These are phyloP conservation scores for Takakia lepidozioides DNA, from an alignment of 225 moss, liverwort and hornwort species.

Conservation along the genomic window DNA sequence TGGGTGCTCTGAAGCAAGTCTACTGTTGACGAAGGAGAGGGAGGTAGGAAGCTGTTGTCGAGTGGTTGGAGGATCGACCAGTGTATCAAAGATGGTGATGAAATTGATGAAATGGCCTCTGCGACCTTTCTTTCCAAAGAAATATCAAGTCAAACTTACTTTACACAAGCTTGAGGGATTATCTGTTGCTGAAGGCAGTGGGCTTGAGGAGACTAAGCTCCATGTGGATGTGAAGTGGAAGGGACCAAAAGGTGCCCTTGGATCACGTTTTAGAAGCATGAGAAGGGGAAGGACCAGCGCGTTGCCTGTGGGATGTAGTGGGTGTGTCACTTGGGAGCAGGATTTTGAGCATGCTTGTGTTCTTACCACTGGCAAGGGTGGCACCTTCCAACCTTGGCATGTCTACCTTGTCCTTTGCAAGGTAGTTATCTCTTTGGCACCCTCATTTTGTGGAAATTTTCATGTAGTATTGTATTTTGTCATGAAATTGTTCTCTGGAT, in stretches of 20 bases:
- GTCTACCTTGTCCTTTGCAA: slow-evolving; percentile 72
- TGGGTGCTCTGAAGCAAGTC: too few relatives aligned
- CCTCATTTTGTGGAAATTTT: too few relatives aligned
- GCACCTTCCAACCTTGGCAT: slow-evolving; percentile 77
- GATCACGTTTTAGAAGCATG: slow-evolving; percentile 78
- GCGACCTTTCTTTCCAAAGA: slow-evolving; percentile 59
- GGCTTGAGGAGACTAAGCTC: slow-evolving; percentile 34
- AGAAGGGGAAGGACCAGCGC: slow-evolving; percentile 59
- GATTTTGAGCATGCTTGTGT: slow-evolving; percentile 77
- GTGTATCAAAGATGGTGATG: slow-evolving; percentile 78
- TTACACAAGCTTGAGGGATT: slow-evolving; percentile 66
- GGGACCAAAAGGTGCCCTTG: slow-evolving; percentile 68
- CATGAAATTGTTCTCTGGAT: too few relatives aligned
- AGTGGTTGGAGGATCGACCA: too few relatives aligned
- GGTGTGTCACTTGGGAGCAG: slow-evolving; percentile 66
- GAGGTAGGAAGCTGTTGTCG: too few relatives aligned
- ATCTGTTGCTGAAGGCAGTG: slow-evolving; percentile 10
- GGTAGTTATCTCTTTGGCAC: slow-evolving; percentile 23
- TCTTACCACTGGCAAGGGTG: slow-evolving; percentile 54
- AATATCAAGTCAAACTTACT: slow-evolving; percentile 79
- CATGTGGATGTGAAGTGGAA: slow-evolving; percentile 89
- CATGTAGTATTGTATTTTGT: too few relatives aligned
- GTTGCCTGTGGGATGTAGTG: slow-evolving; percentile 39
- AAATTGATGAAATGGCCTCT: slow-evolving; percentile 96
- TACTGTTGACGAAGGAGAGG: too few relatives aligned